These are phyloP conservation scores for Chlamydomonas sphaeroides DNA, from an alignment of 139 green algal genomes.

Conservation along the genomic window DNA sequence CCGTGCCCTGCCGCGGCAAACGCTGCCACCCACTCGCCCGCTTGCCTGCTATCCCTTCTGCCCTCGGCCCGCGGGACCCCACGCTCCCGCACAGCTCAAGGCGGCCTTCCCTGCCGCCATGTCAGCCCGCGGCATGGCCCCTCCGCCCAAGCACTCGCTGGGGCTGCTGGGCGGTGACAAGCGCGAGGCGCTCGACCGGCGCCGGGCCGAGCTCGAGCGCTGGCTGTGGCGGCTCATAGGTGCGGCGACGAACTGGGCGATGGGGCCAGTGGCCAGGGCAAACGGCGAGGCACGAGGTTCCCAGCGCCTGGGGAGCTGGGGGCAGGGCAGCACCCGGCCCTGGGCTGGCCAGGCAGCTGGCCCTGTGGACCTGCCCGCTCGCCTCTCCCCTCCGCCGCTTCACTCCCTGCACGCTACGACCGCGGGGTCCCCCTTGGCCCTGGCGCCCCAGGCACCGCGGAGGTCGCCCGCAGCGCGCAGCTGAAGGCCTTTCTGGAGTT, in stretches of 20 bases:
- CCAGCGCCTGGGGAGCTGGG: too few species aligned
- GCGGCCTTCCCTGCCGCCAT: slow-evolving; percentile 45
- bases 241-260: background rate
- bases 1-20: too few species aligned
- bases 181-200: slow-evolving; percentile 72
- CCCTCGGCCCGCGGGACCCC: background rate
- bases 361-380: too few species aligned
- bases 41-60: background rate
- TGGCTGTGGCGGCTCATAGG: slow-evolving; percentile 80
- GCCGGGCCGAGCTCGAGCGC: slow-evolving; percentile 73
- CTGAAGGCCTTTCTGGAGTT: slow-evolving; percentile 81
- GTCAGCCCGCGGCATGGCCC: slow-evolving; percentile 40
- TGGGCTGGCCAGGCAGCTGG: too few species aligned
- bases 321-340: too few species aligned
- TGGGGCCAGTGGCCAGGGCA: too few species aligned
- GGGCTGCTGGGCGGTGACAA: slow-evolving; percentile 26
- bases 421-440: too few species aligned
- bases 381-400: too few species aligned
- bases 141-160: slow-evolving; percentile 65
- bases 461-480: slow-evolving; percentile 58
- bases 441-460: slow-evolving; percentile 24
- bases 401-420: too few species aligned
- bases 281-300: too few species aligned
- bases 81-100: slow-evolving; percentile 54
- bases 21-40: background rate